Base-by-base conservation (phyloP, 1,139 yeast species). In the Lodderomyces margitis region DNA sequence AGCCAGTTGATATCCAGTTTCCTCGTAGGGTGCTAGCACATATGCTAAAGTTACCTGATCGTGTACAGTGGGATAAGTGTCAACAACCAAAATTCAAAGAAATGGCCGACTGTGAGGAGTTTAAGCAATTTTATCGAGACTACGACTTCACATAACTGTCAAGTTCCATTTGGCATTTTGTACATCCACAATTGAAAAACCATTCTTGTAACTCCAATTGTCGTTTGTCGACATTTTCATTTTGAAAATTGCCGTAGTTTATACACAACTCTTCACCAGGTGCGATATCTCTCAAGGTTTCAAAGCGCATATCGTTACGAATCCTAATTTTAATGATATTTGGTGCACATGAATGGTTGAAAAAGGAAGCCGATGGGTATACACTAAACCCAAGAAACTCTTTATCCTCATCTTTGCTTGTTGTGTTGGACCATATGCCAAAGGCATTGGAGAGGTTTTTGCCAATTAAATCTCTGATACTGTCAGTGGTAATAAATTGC, bases 1-100 rank as follows among this genome's bases (percentile, higher is more conserved):
- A 59, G 35, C 49, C 58, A 4, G 62, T 86, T 7, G 95, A 87
- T 58, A 62, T 86, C 11, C 95, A 86, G 51, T 85, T 87, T 52
- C 94, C 95, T 1, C 69, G 96, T 56, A 70, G 89, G 52, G 89
- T 84, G 1, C 54, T 85, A 31, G 88, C 95, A 0, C 71, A 69
- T 49, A 59, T 82, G 5, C 57, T 87, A 40, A 74, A 72, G 38
- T 63, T 78, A 17, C 82, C 83, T 1, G 81, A 80, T 46, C 65
- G 95, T 49, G 62, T 78, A 0, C 77, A 77, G 45, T 87, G 95
- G 96, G 83, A 81, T 44, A 78, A 79, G 42, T 86, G 95, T 53
- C 65, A 66, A 42, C 91, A 85, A 54, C 66, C 83, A 0, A 64
- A 65, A 42, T 64, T 65, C 21, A 74, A 76, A 46, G 95, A 87